Percentiles rank a stretch among this genome's conserved stretches.
These are phyloP conservation scores for Diaporthe helianthi DNA, from an alignment of 2,329 filamentous ascomycete species.

Conservation along the genomic window DNA sequence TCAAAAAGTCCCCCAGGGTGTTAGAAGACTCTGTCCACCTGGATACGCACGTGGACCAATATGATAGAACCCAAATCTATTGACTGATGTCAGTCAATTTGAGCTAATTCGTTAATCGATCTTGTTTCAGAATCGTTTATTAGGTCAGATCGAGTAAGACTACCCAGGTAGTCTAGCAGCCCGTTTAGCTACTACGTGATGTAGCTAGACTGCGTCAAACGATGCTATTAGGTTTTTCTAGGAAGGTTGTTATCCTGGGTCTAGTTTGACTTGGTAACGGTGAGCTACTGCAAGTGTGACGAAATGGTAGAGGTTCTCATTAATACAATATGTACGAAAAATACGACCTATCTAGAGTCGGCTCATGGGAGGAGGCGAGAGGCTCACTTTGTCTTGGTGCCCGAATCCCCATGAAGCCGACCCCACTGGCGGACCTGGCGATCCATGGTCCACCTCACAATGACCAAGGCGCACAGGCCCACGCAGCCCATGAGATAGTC, in stretches of 20 bases:
- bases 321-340: background rate
- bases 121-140: background rate
- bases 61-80: background rate
- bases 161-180: no score
- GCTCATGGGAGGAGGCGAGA: background rate
- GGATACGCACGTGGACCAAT: background rate
- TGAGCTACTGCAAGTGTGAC: no score
- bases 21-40: no score
- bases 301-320: no score
- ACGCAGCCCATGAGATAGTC: slow-evolving; percentile 47
- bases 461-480: slow-evolving; percentile 44
- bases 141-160: background rate
- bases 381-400: background rate
- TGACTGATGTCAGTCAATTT: background rate
- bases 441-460: slow-evolving; percentile 49
- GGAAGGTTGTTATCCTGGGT: no score
- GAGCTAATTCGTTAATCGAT: background rate
- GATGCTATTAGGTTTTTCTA: no score
- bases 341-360: background rate
- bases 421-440: slow-evolving; percentile 46
- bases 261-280: no score
- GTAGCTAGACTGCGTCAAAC: no score
- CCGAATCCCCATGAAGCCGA: slow-evolving; percentile 39
- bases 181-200: no score
- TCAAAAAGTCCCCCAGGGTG: background rate